Base-by-base conservation (phyloP, 2,329 filamentous ascomycete genomes). In the Hymenoscyphus albidus region DNA sequence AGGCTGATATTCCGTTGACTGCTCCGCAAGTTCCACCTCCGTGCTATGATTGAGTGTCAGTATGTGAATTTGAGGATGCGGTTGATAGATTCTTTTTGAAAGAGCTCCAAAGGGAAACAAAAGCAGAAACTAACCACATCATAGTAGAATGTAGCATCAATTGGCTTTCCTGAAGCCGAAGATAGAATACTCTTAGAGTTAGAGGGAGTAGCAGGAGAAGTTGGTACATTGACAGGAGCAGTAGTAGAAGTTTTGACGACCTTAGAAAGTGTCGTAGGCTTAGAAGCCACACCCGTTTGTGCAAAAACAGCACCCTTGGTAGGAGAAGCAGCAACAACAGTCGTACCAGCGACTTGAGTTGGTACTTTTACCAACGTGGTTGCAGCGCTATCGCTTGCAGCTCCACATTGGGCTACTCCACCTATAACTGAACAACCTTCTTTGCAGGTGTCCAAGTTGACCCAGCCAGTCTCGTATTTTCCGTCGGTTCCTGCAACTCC, bases 121-220 rank as follows among this genome's bases (percentile, higher is more conserved):
- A 35, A 16, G 27, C 1, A 14, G 1, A 16, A 35, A 57, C 54
- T 38, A 57, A 32, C 54, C 16, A 57, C 35, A 57, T 57, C 54
- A 38, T 57, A 57, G 54, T 57, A 57, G 54, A 57, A 57, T 27
- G 54, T 57, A 32, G 54, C 54, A 14, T 57, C 54, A 35, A 57
- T 14, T 57, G 32, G 22, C 32, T 31, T 31, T 31, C 32, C 54
- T 14, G n/a, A n/a, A 9, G 32, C n/a, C 12, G 32, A 57, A 18
- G 32, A 32, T n/a, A 57, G 7, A 22, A 57, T 31, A 57, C 54
- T 10, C 31, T 57, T 57, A 2, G 14, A 31, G 54, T 31, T 14
- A 22, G 31, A 31, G 54, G 32, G 14, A 38, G 27, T 27, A 57
- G 32, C 27, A 31, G 32, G 44, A 18, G 44, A 48, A 48, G 44